Conservation (phyloP, 768 basidiomycete genomes). For the Mycena galericulata region DNA sequence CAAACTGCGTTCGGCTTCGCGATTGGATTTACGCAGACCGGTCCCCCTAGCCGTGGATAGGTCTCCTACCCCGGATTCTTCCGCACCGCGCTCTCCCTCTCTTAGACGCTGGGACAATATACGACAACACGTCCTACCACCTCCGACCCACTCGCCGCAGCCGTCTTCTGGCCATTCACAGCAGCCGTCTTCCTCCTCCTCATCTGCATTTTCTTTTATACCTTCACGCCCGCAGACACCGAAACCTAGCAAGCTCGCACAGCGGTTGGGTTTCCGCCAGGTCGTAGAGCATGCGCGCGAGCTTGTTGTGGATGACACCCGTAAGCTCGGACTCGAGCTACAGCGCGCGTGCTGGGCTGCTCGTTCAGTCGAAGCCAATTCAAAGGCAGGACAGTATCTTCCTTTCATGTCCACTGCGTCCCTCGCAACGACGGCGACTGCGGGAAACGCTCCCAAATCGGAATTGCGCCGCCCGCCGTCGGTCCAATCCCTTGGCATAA, state of each 20-base stretch:
- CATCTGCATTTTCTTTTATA: slow-evolving; percentile 37
- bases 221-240: slow-evolving; percentile 49
- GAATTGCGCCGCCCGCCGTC: slow-evolving; percentile 61
- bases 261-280: slow-evolving; percentile 67
- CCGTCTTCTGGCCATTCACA: slow-evolving; percentile 42
- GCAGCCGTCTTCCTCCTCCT: slow-evolving; percentile 44
- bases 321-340: slow-evolving; percentile 67
- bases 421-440: slow-evolving; percentile 38
- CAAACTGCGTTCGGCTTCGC: slow-evolving; percentile 18
- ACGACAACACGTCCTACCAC: slow-evolving; percentile 62
- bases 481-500: slow-evolving; percentile 46
- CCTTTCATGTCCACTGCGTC: slow-evolving; percentile 57
- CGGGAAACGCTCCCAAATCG: slow-evolving; percentile 42
- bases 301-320: slow-evolving; percentile 58
- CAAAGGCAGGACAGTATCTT: slow-evolving; percentile 44
- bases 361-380: slow-evolving; percentile 55
- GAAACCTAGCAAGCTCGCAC: slow-evolving; percentile 63
- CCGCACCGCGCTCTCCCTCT: slow-evolving; percentile 52
- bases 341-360: slow-evolving; percentile 65
- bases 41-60: slow-evolving; percentile 26
- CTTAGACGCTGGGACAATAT: slow-evolving; percentile 64
- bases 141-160: slow-evolving; percentile 34
- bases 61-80: slow-evolving; percentile 63
- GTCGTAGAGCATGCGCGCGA: slow-evolving; percentile 75
- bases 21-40: slow-evolving; percentile 28